Conservation (phyloP, 306 rosid genomes). For the Betula pendula region DNA sequence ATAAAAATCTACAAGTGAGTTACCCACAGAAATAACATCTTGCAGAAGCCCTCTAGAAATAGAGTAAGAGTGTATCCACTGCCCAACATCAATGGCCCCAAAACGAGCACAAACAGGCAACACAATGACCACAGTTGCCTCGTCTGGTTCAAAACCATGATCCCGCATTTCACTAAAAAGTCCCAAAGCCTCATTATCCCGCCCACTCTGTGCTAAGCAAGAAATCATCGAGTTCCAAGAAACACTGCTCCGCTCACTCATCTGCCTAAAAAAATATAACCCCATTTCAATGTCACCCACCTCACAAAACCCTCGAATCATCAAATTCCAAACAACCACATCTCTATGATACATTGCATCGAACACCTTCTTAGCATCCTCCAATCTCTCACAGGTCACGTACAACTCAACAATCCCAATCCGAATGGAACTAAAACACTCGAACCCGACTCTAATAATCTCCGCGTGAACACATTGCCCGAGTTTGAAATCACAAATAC, state of each 20-base stretch:
- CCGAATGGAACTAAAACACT: slow-evolving; percentile 36
- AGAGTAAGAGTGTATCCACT: slow-evolving; percentile 57
- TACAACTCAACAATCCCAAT: slow-evolving; percentile 61
- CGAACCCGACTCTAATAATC: slow-evolving; percentile 47
- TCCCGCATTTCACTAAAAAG: slow-evolving; percentile 61
- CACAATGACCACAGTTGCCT: slow-evolving; percentile 63
- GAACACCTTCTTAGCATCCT: slow-evolving; percentile 63
- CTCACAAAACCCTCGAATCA: slow-evolving; percentile 72
- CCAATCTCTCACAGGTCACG: slow-evolving; percentile 40
- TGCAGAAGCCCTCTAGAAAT: slow-evolving; percentile 34
- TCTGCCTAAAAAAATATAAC: slow-evolving; percentile 49
- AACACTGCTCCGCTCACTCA: slow-evolving; percentile 58
- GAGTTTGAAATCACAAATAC: slow-evolving; percentile 34
- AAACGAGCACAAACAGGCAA: slow-evolving; percentile 75
- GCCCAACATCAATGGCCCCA: slow-evolving; percentile 62
- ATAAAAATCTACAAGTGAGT: slow-evolving; percentile 67
- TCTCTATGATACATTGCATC: slow-evolving; percentile 57
- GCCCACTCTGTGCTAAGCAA: slow-evolving; percentile 41
- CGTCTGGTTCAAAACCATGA: slow-evolving; percentile 62
- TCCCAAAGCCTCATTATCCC: slow-evolving; percentile 52
- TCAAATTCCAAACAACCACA: slow-evolving; percentile 68
- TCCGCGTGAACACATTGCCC: slow-evolving; percentile 56
- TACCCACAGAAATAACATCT: slow-evolving; percentile 51
- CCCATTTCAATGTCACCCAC: slow-evolving; percentile 51
- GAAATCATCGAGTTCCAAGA: slow-evolving; percentile 87